phyloP scores from a whole-genome alignment of 2,329 filamentous ascomycete genomes.

The Penicillium griseofulvum region DNA sequence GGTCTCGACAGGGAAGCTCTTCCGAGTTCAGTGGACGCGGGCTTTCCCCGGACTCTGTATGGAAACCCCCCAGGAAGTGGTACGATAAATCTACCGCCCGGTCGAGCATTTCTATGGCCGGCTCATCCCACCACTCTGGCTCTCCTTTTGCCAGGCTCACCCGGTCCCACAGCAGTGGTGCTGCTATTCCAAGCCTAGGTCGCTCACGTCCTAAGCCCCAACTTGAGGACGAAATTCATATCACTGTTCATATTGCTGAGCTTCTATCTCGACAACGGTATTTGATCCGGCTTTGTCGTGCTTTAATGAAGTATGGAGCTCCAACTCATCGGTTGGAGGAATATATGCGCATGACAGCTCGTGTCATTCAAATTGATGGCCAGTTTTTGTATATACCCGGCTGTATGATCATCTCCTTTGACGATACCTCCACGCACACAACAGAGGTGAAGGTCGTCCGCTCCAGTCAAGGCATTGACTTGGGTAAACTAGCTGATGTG shows the following conservation, averaged over 20 bases:
- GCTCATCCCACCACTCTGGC: constrained; percentile 29
- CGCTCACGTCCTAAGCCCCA: constrained; percentile 12
- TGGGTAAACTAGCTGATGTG: constrained; percentile 44
- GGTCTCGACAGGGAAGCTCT: constrained; percentile 32
- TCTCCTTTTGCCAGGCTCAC: constrained; percentile 34
- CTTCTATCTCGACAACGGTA: constrained; percentile 80
- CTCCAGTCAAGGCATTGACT: constrained; percentile 43
- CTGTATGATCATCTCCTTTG: constrained; percentile 93
- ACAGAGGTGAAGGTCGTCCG: constrained; percentile 48
- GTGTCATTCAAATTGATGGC: constrained; percentile 83
- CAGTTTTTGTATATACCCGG: constrained; percentile 89
- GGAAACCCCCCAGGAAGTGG: constrained; percentile 38
- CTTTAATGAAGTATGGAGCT: constrained; percentile 85
- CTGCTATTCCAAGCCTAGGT: constrained; percentile 25
- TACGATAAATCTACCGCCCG: constrained; percentile 40
- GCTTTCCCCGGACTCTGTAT: constrained; percentile 33
- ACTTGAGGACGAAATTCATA: constrained; percentile 52
- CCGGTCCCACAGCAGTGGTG: constrained; percentile 38
- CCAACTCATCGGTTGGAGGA: constrained; percentile 87
- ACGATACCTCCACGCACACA: constrained; percentile 48
- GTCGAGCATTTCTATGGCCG: constrained; percentile 36
- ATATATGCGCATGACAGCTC: constrained; percentile 85
- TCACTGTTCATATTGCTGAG: constrained; percentile 62
- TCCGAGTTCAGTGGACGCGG: constrained; percentile 32
- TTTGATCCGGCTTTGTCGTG: constrained; percentile 77